A percentile compares a stretch with the other conserved stretches of the same genome.
Evolutionary conservation across 352 stramenopile genomes (phyloP).

Genomic region (Phytophthora idaei): DNA sequence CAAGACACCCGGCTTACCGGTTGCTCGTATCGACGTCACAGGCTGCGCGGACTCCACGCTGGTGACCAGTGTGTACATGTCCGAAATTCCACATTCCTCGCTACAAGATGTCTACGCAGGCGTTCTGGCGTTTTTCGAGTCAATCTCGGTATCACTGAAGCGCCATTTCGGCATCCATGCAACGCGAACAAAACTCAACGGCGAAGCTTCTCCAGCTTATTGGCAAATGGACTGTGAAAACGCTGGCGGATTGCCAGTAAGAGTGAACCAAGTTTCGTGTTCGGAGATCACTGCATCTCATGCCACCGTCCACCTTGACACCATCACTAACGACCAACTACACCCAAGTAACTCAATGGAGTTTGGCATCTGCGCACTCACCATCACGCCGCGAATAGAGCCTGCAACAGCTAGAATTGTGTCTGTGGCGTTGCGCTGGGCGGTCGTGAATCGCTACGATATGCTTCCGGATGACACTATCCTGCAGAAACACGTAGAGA

Average conservation of each 20-base stretch:
- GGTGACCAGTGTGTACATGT: constrained; percentile 28
- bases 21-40: constrained; percentile 13
- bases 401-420: neutral
- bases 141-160: constrained; percentile 20
- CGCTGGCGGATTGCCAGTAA: constrained; percentile 2
- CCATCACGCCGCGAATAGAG: constrained; percentile 19
- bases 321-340: constrained; percentile 21
- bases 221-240: constrained; percentile 7
- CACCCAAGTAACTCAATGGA: constrained; percentile 6
- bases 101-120: constrained; percentile 23
- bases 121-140: constrained; percentile 15
- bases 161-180: constrained; percentile 20
- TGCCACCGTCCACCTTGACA: constrained; percentile 30
- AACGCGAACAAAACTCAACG: constrained; percentile 15
- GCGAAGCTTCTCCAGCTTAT: constrained; percentile 16
- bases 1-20: neutral
- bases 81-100: constrained; percentile 26
- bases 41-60: constrained; percentile 16
- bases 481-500: constrained; percentile 16
- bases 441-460: constrained; percentile 29
- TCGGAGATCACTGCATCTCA: constrained; percentile 10
- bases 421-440: constrained; percentile 20
- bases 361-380: constrained; percentile 15
- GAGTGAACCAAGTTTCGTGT: constrained; percentile 27
- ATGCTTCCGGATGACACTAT: constrained; percentile 10